Evolutionary conservation across 306 rosid species (phyloP), one percentile per base, ranked within the genome.

Genomic region (Leucaena leucocephala): DNA sequence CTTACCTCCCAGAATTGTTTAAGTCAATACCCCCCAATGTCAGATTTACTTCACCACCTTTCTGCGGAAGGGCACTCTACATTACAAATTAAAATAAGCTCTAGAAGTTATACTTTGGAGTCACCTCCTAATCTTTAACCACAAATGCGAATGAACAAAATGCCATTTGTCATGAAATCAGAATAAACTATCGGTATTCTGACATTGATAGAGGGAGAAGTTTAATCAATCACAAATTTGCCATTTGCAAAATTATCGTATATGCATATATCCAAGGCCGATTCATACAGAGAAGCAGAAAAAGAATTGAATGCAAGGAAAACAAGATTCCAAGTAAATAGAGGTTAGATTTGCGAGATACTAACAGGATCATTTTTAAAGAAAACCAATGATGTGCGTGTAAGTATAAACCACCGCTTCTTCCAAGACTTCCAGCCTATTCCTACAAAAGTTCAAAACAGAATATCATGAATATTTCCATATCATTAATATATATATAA

Each of bases 341-440:
- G 36, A 15, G 70, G 58, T 78, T 54, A 69, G 70, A 17, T 76
- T 75, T 80, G 74, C 65, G 71, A 50, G 75, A 79, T 84, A 90
- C 99, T 91, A 70, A 96, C 99, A 73, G 99, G 99, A 72, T 96
- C 98, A 34, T 82, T 96, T 84, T 96, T 96, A 88, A 96, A 96
- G 87, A 96, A 96, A 72, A 96, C 98, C 82, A 96, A 83, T 64
- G 99, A 96, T 72, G 93, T 90, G 78, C 99, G 93, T 0, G 99
- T 96, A 46, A 96, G 93, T 72, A 96, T 96, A 78, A 96, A 96
- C 99, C 99, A 96, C 63, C 99, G 91, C 90, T 96, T 96, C 90
- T 96, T 96, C 99, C 99, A 96, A 68, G 98, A 96, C 82, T 96
- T 96, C 99, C 99, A 96, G 75, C 99, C 99, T 50, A 96, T 90